phyloP scores from a whole-genome alignment of 2,329 filamentous ascomycete species.

The Penicillium sp. region DNA sequence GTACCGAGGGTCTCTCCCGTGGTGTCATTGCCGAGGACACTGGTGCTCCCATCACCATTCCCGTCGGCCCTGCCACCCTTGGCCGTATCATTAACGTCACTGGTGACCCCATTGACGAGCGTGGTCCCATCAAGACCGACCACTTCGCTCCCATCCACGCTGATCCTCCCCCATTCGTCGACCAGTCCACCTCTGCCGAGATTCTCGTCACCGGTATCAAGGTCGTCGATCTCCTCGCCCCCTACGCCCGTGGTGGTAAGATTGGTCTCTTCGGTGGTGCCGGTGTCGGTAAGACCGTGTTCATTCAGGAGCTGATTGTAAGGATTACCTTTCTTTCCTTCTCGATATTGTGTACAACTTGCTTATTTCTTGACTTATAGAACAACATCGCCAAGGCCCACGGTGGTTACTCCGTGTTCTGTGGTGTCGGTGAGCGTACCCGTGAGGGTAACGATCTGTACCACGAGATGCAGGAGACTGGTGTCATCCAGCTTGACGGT shows the following conservation, averaged over 20 bases:
- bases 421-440: constrained; percentile 99
- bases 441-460: constrained; percentile 99
- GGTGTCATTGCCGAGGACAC: constrained; percentile 82
- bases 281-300: constrained; percentile 99
- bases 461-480: constrained; percentile 99
- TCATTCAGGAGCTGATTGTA: constrained; percentile 99
- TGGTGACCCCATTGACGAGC: constrained; percentile 99
- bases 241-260: constrained; percentile 99
- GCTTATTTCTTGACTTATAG: constrained; percentile 37
- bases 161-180: constrained; percentile 85
- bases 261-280: constrained; percentile 99
- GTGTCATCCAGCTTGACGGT: constrained; percentile 98
- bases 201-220: constrained; percentile 99
- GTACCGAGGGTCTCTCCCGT: constrained; percentile 99
- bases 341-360: background rate
- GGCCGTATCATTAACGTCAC: constrained; percentile 99
- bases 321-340: constrained; percentile 29
- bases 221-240: constrained; percentile 98
- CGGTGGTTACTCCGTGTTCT: constrained; percentile 99
- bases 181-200: constrained; percentile 95
- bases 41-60: constrained; percentile 92
- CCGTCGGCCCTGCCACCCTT: constrained; percentile 88
- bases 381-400: constrained; percentile 99
- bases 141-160: constrained; percentile 90
- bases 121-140: constrained; percentile 92